phyloP scores from a whole-genome alignment of 1,284 basidiomycete genomes.

The Microbotryum silenes-acaulis region DNA sequence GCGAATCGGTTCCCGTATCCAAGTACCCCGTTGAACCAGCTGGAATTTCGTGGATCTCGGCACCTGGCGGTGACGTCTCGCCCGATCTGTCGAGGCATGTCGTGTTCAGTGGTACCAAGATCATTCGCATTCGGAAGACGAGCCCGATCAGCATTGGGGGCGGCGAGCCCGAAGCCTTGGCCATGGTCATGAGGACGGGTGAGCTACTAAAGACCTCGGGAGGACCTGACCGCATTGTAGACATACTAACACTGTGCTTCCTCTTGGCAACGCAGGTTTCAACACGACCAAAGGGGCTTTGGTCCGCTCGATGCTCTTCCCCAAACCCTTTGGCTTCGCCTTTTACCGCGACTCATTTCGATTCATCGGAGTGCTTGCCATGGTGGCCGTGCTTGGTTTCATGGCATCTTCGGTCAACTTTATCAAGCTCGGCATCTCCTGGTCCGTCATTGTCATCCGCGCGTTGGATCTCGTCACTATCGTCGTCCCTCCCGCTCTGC shows the following conservation, averaged over 20 bases:
- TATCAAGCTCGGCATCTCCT: conserved; percentile 74
- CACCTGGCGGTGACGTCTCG: conserved; percentile 48
- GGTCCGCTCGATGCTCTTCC: conserved; percentile 95
- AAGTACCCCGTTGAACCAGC: conserved; percentile 56
- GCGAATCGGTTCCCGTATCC: conserved; percentile 88
- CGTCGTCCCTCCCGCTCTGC: conserved; percentile 93
- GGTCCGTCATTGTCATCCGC: conserved; percentile 84
- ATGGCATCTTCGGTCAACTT: conserved; percentile 71
- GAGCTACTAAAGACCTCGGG: conserved; percentile 23
- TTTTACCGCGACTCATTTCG: conserved; percentile 70
- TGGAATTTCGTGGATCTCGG: conserved; percentile 20
- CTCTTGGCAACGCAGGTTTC: conserved; percentile 57
- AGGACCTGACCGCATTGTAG: too few relatives aligned
- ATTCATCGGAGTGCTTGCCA: conserved; percentile 86
- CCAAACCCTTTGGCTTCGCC: conserved; percentile 77
- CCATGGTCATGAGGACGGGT: conserved; percentile 86
- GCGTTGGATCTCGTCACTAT: conserved; percentile 97
- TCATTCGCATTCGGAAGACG: conserved; percentile 78
- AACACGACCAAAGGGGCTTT: conserved; percentile 96
- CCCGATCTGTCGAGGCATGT: conserved; percentile 75
- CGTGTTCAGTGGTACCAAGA: conserved; percentile 83
- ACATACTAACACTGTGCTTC: background rate
- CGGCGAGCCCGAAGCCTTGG: conserved; percentile 53
- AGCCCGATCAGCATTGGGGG: conserved; percentile 28
- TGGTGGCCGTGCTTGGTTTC: conserved; percentile 48